Evolutionary conservation across 257 asterid species (phyloP).

Genomic region (Nicotiana obtusifolia): DNA sequence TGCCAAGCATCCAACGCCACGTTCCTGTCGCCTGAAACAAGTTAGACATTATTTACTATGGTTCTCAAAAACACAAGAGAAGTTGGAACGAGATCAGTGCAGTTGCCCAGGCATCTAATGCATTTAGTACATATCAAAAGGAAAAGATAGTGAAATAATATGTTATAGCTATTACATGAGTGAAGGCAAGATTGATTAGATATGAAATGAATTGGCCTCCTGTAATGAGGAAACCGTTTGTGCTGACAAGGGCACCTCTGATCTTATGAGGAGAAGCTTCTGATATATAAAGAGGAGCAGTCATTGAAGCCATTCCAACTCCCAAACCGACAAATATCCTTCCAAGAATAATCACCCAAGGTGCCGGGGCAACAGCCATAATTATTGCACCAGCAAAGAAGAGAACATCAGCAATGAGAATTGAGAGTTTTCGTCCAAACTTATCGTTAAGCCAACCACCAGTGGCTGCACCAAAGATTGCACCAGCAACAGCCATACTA

Average conservation of each 20-base stretch:
- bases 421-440: slow-evolving; percentile 6
- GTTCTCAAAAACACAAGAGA: no score
- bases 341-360: slow-evolving; percentile 12
- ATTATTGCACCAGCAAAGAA: slow-evolving; percentile 11
- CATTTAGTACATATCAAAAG: neutral
- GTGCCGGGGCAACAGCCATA: slow-evolving; percentile 13
- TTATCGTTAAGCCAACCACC: slow-evolving; percentile 16
- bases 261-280: slow-evolving; percentile 19
- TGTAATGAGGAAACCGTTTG: slow-evolving; percentile 11
- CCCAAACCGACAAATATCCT: slow-evolving; percentile 16
- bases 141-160: neutral
- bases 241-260: slow-evolving; percentile 14
- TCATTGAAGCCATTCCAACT: slow-evolving; percentile 18
- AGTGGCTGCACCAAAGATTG: slow-evolving; percentile 14
- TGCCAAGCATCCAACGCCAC: slow-evolving; percentile 50
- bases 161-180: slow-evolving; percentile 3
- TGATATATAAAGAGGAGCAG: slow-evolving; percentile 16
- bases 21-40: slow-evolving; percentile 24
- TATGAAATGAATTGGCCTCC: slow-evolving; percentile 15
- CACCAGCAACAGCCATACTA: slow-evolving; percentile 24
- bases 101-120: neutral
- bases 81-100: no score
- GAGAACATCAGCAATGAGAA: slow-evolving; percentile 7
- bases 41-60: neutral
- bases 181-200: slow-evolving; percentile 15